These are phyloP conservation scores for Alopecurus myosuroides DNA, from an alignment of 176 grass and related monocot species.

Conservation along the genomic window DNA sequence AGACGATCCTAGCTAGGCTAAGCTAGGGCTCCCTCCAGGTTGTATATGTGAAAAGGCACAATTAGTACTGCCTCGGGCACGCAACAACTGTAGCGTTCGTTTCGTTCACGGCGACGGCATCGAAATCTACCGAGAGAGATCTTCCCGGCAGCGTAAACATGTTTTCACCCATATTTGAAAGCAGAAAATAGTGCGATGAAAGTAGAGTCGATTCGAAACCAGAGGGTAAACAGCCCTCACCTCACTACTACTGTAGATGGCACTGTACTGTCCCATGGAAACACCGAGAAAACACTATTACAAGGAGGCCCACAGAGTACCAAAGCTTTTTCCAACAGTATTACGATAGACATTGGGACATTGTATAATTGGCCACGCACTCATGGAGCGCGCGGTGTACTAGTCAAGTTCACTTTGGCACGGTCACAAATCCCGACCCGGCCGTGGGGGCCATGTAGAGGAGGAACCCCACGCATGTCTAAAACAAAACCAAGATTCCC, in stretches of 20 bases:
- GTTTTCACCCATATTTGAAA: no score
- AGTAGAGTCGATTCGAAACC: no score
- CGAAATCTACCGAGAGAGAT: not conserved
- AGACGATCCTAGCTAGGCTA: not conserved
- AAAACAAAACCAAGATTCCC: slow-evolving; percentile 54
- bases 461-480: not conserved
- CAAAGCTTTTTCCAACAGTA: not conserved
- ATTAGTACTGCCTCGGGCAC: not conserved
- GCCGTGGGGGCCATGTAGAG: slow-evolving; percentile 21
- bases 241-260: not conserved
- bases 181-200: no score
- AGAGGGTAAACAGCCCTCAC: not conserved
- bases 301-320: not conserved
- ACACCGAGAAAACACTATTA: not conserved
- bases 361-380: slow-evolving; percentile 1
- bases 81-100: not conserved
- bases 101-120: not conserved
- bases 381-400: slow-evolving; percentile 20
- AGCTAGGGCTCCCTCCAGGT: slow-evolving; percentile 1
- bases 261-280: not conserved
- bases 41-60: not conserved
- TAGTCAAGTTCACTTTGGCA: slow-evolving; percentile 20
- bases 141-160: no score
- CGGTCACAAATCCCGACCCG: slow-evolving; percentile 39
- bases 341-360: not conserved